Conservation (phyloP, 116 monocot genomes). For the Posidonia oceanica region DNA sequence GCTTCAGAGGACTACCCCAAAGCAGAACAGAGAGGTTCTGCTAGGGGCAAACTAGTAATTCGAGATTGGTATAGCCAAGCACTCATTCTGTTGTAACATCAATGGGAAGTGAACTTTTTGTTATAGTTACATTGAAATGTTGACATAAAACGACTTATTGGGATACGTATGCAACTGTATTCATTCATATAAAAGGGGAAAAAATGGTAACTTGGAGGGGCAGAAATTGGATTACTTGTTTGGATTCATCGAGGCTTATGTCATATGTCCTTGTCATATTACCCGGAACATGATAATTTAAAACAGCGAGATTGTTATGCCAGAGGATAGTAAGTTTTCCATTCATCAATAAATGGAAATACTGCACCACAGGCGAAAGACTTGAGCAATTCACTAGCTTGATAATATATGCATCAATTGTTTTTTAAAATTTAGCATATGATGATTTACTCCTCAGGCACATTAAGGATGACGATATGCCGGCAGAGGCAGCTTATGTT, state of each 20-base stretch:
- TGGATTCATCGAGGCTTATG: too few species aligned
- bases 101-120: neutral
- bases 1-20: conserved; percentile 64
- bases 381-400: too few species aligned
- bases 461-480: conserved; percentile 28
- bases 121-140: too few species aligned
- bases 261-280: too few species aligned
- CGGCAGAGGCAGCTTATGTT: conserved; percentile 46
- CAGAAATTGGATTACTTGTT: too few species aligned
- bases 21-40: conserved; percentile 57
- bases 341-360: neutral
- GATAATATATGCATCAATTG: neutral
- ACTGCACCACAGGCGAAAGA: too few species aligned
- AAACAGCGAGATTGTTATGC: too few species aligned
- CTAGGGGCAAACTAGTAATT: conserved; percentile 59
- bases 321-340: neutral
- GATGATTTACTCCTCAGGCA: conserved; percentile 20
- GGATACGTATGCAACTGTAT: too few species aligned
- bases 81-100: neutral
- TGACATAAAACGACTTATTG: too few species aligned
- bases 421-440: neutral
- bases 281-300: too few species aligned
- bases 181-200: too few species aligned
- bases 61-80: conserved; percentile 44
- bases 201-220: too few species aligned